Base-by-base conservation (phyloP, 345 rosid genomes). In the Mercurialis annua region DNA sequence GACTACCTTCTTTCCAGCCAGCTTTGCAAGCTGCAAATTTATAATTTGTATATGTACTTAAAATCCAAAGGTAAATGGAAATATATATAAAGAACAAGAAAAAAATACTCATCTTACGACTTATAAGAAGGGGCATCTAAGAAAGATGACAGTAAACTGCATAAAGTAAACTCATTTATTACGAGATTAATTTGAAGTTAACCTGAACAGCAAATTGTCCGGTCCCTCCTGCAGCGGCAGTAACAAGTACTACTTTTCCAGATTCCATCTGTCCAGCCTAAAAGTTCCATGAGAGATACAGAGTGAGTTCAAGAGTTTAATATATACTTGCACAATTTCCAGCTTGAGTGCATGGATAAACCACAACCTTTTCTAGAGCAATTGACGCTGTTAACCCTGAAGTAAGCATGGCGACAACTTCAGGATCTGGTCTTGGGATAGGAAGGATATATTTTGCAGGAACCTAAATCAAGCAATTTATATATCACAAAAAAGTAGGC, bases 181-280 rank as follows among this genome's bases (percentile, higher is more conserved):
- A 55, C 44, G 46, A 66, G 33, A 21, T 42, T 62, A 26, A 69
- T 26, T 34, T 69, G 44, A 66, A 54, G 26, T 57, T 26, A 73
- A 93, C 98, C 98, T 93, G 98, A 52, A 93, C 98, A 48, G 94
- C 97, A 70, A 93, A 93, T 76, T 93, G 98, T 30, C 98, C 98
- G 4, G 98, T 93, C 44, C 98, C 98, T 76, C 98, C 97, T 6
- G 96, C 97, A 72, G 96, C 98, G 67, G 98, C 98, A 73, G 98
- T 93, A 66, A 93, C 97, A 69, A 93, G 92, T 55, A 93, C 94
- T 29, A 70, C 71, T 81, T 89, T 77, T 57, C 90, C 90, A 47
- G 97, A 87, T 77, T 75, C 84, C 90, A 89, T 90, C 78, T 84
- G 94, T 58, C 92, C 93, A 65, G 85, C 87, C 98, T 93, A 73